Evolutionary conservation across 2,329 filamentous ascomycete species (phyloP), one percentile per base, ranked within the genome.

Genomic region (Lasiodiplodia theobromae): DNA sequence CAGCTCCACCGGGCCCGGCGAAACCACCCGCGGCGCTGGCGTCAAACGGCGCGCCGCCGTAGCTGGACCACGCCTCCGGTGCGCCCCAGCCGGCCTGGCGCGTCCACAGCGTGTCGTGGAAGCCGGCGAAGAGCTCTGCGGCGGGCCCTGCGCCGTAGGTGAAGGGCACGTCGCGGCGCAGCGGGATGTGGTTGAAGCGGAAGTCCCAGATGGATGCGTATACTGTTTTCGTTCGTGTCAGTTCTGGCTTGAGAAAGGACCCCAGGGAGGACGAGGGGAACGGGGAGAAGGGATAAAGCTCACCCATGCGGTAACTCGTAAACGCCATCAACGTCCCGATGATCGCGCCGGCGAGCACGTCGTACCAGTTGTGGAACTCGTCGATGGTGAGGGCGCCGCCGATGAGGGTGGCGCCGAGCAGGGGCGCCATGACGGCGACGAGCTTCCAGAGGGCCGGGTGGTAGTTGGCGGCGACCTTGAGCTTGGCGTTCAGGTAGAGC

Each of bases 371-470:
- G 79, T 94, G 91, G 76, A 60, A 70, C 75, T 92, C 87, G 71
- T 93, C 81, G 68, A 93, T 92, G 0, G 89, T 92, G 11, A 93
- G 80, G 0, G 89, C 87, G 6, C 90, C 90, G 1, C 86, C 90
- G 53, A 93, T 92, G 2, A 93, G 81, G 2, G 83, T 84, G 0
- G 91, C 91, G 2, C 88, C 89, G 0, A 93, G 86, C 2, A 93
- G 79, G 0, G 91, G 91, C 0, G 87, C 84, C 73, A 90, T 91
- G 28, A 88, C 81, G 18, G 83, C 85, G 38, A 91, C 82, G 14
- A 92, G 79, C 80, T 93, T 93, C 91, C 91, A 93, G 85, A 92
- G 88, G 14, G 88, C 83, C 0, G 91, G 87, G 75, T 92, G 91
- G 76, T 91, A 90, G 82, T 92, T 90, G 71, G 87, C 82, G 73